Conservation (phyloP, 331 rosid genomes). For the Acacia concinna region DNA sequence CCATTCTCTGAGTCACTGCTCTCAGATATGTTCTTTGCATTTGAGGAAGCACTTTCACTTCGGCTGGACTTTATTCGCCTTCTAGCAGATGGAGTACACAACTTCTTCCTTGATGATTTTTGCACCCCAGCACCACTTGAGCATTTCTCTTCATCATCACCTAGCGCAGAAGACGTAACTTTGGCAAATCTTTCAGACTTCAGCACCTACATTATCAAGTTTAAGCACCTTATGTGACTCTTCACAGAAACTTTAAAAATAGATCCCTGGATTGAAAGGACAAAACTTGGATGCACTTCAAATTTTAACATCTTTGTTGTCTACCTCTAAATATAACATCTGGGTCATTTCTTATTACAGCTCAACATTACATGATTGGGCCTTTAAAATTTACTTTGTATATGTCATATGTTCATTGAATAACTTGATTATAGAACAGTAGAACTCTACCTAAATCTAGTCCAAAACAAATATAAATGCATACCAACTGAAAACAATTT, state of each 20-base stretch:
- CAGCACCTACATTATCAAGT: conserved; percentile 48
- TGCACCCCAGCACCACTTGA: conserved; percentile 50
- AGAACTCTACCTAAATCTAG: background rate
- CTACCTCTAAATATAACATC: background rate
- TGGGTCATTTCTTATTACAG: background rate
- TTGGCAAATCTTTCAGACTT: conserved; percentile 58
- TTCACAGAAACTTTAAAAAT: conserved; percentile 7
- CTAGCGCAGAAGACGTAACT: conserved; percentile 51
- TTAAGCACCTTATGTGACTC: conserved; percentile 34
- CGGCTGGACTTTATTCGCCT: conserved; percentile 63
- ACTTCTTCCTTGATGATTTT: conserved; percentile 55
- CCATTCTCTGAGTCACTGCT: conserved; percentile 97
- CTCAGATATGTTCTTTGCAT: conserved; percentile 78
- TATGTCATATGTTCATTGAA: background rate
- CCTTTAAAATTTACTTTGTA: background rate
- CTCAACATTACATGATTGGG: background rate
- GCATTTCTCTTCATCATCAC: conserved; percentile 64
- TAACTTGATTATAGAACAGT: background rate
- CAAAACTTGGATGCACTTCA: background rate
- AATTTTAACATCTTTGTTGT: background rate
- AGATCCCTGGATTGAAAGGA: conserved; percentile 14
- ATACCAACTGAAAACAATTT: conserved; percentile 75
- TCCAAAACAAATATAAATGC: conserved; percentile 28
- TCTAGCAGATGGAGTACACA: conserved; percentile 51
- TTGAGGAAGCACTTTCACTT: conserved; percentile 96